phyloP scores from a whole-genome alignment of 164 flowering plant genomes.

The Nymphaea colorata region DNA sequence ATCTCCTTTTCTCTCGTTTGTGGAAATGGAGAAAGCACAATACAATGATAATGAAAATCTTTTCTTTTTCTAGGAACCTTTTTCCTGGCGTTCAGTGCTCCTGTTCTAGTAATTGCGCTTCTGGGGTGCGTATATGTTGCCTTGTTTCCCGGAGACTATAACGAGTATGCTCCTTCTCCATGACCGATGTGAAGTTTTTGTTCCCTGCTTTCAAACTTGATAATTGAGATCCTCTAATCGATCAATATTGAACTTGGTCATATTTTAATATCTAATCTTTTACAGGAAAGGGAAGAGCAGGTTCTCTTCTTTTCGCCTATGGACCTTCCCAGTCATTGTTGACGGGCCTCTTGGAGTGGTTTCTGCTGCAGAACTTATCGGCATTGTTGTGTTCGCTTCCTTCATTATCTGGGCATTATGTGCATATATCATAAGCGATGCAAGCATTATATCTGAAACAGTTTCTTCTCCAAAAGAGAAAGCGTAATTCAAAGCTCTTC shows the following conservation, averaged over 20 bases:
- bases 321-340: conserved; percentile 84
- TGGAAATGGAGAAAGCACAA: not conserved
- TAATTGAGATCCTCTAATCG: no score
- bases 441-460: conserved; percentile 9
- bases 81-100: conserved; percentile 53
- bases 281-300: conserved; percentile 31
- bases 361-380: conserved; percentile 75
- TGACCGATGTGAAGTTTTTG: not conserved
- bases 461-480: conserved; percentile 6
- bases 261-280: no score
- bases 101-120: conserved; percentile 48
- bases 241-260: no score
- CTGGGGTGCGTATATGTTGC: conserved; percentile 33
- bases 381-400: conserved; percentile 39
- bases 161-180: conserved; percentile 18
- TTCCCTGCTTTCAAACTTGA: not conserved
- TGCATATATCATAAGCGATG: conserved; percentile 23
- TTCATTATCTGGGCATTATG: conserved; percentile 53
- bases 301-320: conserved; percentile 45
- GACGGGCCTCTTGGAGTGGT: conserved; percentile 92
- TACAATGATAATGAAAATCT: not conserved
- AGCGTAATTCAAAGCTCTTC: conserved; percentile 15
- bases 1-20: no score
- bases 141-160: conserved; percentile 31
- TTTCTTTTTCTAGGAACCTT: conserved; percentile 37